These are phyloP conservation scores for Tephrocybe sp. DNA, from an alignment of 768 basidiomycete genomes.

Conservation along the genomic window DNA sequence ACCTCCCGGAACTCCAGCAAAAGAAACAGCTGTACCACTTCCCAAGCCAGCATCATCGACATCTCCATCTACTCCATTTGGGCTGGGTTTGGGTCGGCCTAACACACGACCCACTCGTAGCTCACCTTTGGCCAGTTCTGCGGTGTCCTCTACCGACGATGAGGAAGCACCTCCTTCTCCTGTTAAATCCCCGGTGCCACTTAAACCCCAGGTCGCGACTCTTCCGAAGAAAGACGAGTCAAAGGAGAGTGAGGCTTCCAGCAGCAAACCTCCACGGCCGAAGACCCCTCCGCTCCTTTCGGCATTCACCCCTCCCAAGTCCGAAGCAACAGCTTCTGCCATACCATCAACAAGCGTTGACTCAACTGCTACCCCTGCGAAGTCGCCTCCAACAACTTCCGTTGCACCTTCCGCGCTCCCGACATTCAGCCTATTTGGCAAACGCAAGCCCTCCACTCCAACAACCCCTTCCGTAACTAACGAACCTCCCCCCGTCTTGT, in stretches of 20 bases:
- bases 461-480: neutral
- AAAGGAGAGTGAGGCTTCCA: constrained; percentile 18
- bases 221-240: constrained; percentile 27
- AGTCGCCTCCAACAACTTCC: constrained; percentile 3
- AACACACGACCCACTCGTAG: constrained; percentile 70
- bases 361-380: neutral
- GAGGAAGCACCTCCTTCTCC: constrained; percentile 31
- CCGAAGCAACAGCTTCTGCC: neutral
- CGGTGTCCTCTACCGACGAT: constrained; percentile 45
- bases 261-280: constrained; percentile 33
- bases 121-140: constrained; percentile 65
- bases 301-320: constrained; percentile 22
- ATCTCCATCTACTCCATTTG: constrained; percentile 37
- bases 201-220: constrained; percentile 35
- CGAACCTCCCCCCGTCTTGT: neutral
- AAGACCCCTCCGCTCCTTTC: constrained; percentile 50
- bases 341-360: constrained; percentile 8
- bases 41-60: constrained; percentile 28
- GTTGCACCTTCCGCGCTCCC: neutral
- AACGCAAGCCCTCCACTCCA: neutral
- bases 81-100: constrained; percentile 52
- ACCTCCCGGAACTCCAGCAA: constrained; percentile 62
- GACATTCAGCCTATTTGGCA: constrained; percentile 1
- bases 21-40: constrained; percentile 36
- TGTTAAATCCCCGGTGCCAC: constrained; percentile 35